These are phyloP conservation scores for Magnolia sinica DNA, from an alignment of 164 flowering plant genomes.

Conservation along the genomic window DNA sequence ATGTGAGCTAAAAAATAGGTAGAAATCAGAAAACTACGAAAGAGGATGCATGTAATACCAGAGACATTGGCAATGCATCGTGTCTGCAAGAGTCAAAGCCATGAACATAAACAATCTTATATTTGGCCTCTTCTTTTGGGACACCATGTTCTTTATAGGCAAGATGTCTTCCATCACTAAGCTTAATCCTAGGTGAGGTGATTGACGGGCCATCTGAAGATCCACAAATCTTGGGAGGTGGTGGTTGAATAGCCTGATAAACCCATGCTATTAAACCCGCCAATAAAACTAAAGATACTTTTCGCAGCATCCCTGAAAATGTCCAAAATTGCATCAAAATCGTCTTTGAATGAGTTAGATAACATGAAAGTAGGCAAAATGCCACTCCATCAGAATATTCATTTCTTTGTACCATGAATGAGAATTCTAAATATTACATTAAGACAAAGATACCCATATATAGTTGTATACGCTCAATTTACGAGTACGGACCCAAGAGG, in stretches of 20 bases:
- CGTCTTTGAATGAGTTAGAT: neutral
- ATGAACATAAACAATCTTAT: conserved; percentile 53
- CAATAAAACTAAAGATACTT: conserved; percentile 25
- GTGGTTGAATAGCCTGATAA: conserved; percentile 54
- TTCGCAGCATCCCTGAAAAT: conserved; percentile 38
- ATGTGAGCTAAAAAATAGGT: neutral
- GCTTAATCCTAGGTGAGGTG: conserved; percentile 63
- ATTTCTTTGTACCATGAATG: too few relatives aligned
- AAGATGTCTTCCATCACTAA: conserved; percentile 69
- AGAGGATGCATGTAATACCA: conserved; percentile 31
- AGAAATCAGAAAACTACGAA: neutral
- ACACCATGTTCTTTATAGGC: conserved; percentile 74
- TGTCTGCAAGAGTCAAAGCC: conserved; percentile 54
- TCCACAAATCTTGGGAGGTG: conserved; percentile 54
- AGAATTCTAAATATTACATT: too few relatives aligned
- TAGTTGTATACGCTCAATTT: neutral
- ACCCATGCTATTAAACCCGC: conserved; percentile 47
- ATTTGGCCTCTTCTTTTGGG: conserved; percentile 48
- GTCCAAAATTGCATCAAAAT: neutral
- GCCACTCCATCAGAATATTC: neutral
- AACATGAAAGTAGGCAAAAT: too few relatives aligned
- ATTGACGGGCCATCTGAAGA: conserved; percentile 53
- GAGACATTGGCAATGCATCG: conserved; percentile 29
- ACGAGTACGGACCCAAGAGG: neutral
- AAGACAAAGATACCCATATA: neutral